Evolutionary conservation across 2,329 filamentous ascomycete genomes (phyloP).

Genomic region (Epichloe elymi): DNA sequence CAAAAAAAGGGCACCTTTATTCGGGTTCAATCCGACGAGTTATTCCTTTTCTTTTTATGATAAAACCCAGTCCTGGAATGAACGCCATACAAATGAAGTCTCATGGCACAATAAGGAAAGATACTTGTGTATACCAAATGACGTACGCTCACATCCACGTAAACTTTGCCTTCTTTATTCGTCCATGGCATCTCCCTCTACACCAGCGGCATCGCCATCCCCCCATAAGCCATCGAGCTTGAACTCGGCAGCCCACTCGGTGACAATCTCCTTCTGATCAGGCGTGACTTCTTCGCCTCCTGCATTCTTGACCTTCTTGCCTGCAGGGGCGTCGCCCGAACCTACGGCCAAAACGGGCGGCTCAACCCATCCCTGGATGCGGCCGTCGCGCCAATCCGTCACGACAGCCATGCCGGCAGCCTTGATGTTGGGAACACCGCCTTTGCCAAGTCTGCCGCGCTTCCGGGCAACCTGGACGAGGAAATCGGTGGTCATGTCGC

Average conservation of each 20-base stretch:
- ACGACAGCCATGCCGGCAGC: conserved; percentile 86
- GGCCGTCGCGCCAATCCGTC: conserved; percentile 91
- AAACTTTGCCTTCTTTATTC: conserved; percentile 20
- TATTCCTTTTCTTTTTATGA: background rate
- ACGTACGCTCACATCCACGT: background rate
- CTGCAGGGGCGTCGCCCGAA: conserved; percentile 15
- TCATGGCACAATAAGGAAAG: background rate
- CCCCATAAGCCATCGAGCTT: conserved; percentile 89
- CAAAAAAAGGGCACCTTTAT: background rate
- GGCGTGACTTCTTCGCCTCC: conserved; percentile 34
- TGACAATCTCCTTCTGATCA: conserved; percentile 78
- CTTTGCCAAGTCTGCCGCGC: conserved; percentile 74
- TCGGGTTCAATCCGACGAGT: background rate
- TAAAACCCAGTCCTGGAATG: background rate
- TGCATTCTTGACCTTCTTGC: conserved; percentile 20
- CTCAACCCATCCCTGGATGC: conserved; percentile 85
- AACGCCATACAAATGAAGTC: background rate
- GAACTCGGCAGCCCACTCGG: conserved; percentile 89
- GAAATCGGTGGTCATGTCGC: conserved; percentile 79
- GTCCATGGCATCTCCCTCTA: conserved; percentile 35
- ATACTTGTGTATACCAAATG: background rate
- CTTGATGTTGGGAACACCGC: conserved; percentile 78
- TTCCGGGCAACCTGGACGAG: conserved; percentile 90
- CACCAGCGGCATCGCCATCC: conserved; percentile 32
- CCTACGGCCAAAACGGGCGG: conserved; percentile 54